Percentiles rank a stretch among this genome's conserved stretches.
These are phyloP conservation scores for Yamadazyma dushanensis DNA, from an alignment of 1,139 yeast genomes.

Conservation along the genomic window DNA sequence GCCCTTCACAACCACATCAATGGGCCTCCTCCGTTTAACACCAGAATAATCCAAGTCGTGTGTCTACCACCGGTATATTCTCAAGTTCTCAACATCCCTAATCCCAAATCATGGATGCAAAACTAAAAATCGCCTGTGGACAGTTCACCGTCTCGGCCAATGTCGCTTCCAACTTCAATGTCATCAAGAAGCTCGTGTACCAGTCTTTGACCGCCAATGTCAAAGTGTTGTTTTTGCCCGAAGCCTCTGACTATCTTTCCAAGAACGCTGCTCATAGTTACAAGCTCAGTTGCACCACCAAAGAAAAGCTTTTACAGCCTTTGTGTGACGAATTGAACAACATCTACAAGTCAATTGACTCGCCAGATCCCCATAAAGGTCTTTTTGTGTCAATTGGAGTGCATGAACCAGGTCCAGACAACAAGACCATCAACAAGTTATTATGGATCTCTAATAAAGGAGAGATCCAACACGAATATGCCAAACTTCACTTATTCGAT, in stretches of 20 bases:
- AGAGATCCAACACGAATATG: constrained; percentile 64
- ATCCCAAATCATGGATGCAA: constrained; percentile 2
- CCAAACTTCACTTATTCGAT: constrained; percentile 86
- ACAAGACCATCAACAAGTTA: constrained; percentile 57
- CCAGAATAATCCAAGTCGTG: neutral
- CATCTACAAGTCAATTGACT: constrained; percentile 11
- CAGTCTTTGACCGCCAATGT: constrained; percentile 62
- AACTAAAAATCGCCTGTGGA: constrained; percentile 67
- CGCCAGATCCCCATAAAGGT: constrained; percentile 16
- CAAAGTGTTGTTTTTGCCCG: constrained; percentile 78
- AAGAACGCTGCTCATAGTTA: constrained; percentile 66
- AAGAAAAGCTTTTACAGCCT: constrained; percentile 49
- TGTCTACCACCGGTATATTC: neutral
- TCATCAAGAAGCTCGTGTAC: constrained; percentile 58
- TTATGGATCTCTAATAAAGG: constrained; percentile 72
- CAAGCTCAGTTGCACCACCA: constrained; percentile 53
- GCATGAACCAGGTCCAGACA: constrained; percentile 66
- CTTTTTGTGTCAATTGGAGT: constrained; percentile 60
- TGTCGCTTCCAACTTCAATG: constrained; percentile 55
- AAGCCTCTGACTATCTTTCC: constrained; percentile 88
- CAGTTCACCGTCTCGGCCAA: constrained; percentile 79
- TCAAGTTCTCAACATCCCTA: neutral
- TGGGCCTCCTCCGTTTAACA: too few relatives aligned
- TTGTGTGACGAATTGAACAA: constrained; percentile 48
- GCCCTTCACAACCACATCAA: too few relatives aligned